Conservation (phyloP, 495 filamentous ascomycete species). For the Talaromyces proteolyticus region DNA sequence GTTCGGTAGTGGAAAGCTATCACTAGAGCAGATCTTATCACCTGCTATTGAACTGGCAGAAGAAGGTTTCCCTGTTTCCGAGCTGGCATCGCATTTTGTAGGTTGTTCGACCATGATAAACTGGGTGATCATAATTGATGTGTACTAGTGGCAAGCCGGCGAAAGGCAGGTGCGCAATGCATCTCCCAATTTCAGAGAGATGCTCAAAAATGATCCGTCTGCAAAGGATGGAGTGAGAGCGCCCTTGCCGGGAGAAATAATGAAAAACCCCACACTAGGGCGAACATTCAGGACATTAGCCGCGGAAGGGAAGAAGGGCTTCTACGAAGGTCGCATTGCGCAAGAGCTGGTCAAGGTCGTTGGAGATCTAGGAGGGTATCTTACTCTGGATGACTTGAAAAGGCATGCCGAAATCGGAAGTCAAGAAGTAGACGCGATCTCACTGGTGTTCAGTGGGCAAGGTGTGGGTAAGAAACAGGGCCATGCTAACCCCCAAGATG, state of each 20-base stretch:
- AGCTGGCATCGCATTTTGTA: conserved; percentile 67
- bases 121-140: too few species aligned
- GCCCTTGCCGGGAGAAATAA: conserved; percentile 78
- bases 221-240: conserved; percentile 61
- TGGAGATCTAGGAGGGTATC: conserved; percentile 66
- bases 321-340: conserved; percentile 82
- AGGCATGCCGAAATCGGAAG: conserved; percentile 67
- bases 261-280: conserved; percentile 78
- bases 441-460: conserved; percentile 63
- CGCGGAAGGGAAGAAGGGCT: conserved; percentile 77
- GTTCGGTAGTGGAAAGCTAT: conserved; percentile 85
- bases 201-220: conserved; percentile 68
- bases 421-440: conserved; percentile 78
- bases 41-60: conserved; percentile 87
- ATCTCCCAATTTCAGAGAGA: conserved; percentile 78
- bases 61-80: conserved; percentile 83
- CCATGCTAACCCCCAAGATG: conserved; percentile 39
- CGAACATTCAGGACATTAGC: conserved; percentile 77
- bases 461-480: conserved; percentile 25
- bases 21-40: conserved; percentile 67
- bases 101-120: too few species aligned
- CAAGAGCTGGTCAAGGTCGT: conserved; percentile 73
- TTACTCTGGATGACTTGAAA: conserved; percentile 74
- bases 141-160: conserved; percentile 55
- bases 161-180: conserved; percentile 58